Conservation (phyloP, 495 filamentous ascomycete species). For the Penicillium ucsense region DNA sequence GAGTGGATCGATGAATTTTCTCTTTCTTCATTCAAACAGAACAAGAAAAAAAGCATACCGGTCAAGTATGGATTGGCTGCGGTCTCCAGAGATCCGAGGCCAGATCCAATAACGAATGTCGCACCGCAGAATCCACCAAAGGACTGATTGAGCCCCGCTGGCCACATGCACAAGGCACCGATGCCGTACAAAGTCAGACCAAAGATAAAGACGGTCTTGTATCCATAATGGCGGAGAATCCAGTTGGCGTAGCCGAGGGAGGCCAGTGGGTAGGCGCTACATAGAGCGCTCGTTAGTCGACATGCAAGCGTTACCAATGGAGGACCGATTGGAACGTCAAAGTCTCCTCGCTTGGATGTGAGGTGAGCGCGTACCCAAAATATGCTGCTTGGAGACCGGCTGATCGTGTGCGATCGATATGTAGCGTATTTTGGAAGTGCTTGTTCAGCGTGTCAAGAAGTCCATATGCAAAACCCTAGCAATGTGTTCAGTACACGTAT, state of each 20-base stretch:
- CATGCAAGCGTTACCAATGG: no score
- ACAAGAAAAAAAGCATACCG: constrained; percentile 14
- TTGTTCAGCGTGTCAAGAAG: constrained; percentile 40
- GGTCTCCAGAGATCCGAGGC: constrained; percentile 45
- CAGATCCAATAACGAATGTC: constrained; percentile 49
- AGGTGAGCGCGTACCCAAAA: constrained; percentile 25
- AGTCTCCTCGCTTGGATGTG: no score
- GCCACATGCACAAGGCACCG: constrained; percentile 48
- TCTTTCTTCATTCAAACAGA: not conserved
- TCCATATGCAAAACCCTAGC: constrained; percentile 43
- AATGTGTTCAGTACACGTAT: not conserved
- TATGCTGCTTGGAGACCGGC: constrained; percentile 47
- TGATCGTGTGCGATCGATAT: constrained; percentile 40
- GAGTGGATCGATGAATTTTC: no score
- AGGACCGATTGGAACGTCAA: no score
- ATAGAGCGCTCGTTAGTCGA: no score
- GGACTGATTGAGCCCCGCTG: constrained; percentile 39
- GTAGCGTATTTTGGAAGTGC: constrained; percentile 45
- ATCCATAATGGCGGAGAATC: constrained; percentile 43
- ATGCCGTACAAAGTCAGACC: constrained; percentile 42
- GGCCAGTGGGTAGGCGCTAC: constrained; percentile 48
- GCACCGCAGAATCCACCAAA: constrained; percentile 53
- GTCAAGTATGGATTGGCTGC: constrained; percentile 49
- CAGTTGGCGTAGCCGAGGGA: constrained; percentile 52
- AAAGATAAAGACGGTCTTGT: constrained; percentile 45